Base-by-base conservation (phyloP, 2,329 filamentous ascomycete genomes). In the Phialocephala subalpina region DNA sequence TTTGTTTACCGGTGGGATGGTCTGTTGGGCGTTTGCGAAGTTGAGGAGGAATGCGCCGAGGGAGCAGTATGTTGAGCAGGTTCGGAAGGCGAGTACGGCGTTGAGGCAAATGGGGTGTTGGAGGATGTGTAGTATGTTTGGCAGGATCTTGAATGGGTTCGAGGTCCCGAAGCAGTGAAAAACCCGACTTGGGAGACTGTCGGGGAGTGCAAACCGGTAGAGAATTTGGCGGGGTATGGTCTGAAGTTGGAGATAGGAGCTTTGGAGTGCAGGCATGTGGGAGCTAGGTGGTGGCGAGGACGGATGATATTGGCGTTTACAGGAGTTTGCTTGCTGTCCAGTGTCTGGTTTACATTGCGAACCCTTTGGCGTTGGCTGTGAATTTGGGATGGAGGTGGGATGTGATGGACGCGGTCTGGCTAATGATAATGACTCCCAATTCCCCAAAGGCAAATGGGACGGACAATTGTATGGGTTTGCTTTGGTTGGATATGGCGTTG, bases 11-110 rank as follows among this genome's bases (percentile, higher is more conserved):
- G 73, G 72, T 11, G 73, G 73, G 0, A 70, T 75, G 63, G 70
- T 75, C 0, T 75, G 73, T 45, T 75, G 73, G 73, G 73, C 72
- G 5, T 75, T 71, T 65, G 72, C 69, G 16, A 70, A 73, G 57
- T 55, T 75, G 53, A 68, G 67, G 38, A 56, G 35, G 2, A 64
- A 63, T 22, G 40, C 47, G 12, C 36, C 55, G 29, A 67, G 45
- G 25, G 67, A 66, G 27, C 58, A 68, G 53, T 69, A 69, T 45
- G 55, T 71, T 18, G 63, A 67, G 1, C 63, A 70, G 36, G 70
- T 75, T 20, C 58, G 69, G 14, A 70, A 64, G 38, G 73, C 73
- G 16, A 72, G 69, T 18, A 35, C 33, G 29, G 73, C 70, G 14
- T 64, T 75, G 52, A 68, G 62, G 20, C 60, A 66, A 18, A 73